A percentile compares a stretch with the other conserved stretches of the same genome.
phyloP scores from a whole-genome alignment of 305 asterid species.

The Fraxinus velutina region DNA sequence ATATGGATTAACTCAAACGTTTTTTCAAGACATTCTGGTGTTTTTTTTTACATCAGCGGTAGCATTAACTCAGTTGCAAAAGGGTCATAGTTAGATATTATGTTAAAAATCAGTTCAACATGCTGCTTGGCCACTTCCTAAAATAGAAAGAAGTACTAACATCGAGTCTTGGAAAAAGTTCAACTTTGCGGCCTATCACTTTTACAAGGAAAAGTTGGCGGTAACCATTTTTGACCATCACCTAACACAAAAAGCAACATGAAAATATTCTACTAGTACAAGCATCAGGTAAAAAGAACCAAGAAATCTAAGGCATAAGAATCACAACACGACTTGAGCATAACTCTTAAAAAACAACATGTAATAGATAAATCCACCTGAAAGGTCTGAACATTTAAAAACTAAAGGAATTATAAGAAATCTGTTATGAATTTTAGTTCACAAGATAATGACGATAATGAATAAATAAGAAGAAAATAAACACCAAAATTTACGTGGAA shows the following conservation, averaged over 20 bases:
- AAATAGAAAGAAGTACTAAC: background rate
- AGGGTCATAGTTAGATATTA: too few relatives aligned
- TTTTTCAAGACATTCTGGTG: too few relatives aligned
- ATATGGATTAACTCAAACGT: too few relatives aligned
- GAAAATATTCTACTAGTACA: slow-evolving; percentile 1
- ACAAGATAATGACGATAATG: too few relatives aligned
- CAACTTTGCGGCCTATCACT: background rate
- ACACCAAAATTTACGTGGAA: too few relatives aligned
- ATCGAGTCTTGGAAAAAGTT: background rate
- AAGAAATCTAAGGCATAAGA: slow-evolving; percentile 51
- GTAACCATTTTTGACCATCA: background rate
- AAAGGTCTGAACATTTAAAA: background rate
- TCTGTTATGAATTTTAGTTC: too few relatives aligned
- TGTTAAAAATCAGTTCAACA: background rate
- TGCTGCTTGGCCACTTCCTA: background rate
- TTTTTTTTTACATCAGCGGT: too few relatives aligned
- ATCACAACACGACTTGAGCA: slow-evolving; percentile 65
- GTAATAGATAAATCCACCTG: slow-evolving; percentile 21
- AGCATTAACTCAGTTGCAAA: too few relatives aligned
- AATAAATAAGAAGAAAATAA: too few relatives aligned
- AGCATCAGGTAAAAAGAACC: slow-evolving; percentile 39
- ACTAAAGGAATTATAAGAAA: background rate
- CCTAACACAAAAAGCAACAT: background rate
- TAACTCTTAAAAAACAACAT: slow-evolving; percentile 82
- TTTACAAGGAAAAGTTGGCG: background rate